These are phyloP conservation scores for Candida maesae DNA, from an alignment of 805 yeast genomes.

Conservation along the genomic window DNA sequence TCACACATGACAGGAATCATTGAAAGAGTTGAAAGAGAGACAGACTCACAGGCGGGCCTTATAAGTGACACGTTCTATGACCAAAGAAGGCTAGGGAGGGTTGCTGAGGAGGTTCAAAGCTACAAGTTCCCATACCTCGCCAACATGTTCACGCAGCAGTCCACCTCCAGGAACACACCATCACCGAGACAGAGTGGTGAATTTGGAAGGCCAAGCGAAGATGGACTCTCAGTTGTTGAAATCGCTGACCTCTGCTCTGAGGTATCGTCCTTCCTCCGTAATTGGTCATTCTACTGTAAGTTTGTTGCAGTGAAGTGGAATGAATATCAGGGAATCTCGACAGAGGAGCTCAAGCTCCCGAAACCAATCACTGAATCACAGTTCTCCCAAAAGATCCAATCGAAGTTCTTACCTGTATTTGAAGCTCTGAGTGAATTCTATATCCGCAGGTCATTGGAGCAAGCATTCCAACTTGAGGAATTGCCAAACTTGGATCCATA, in stretches of 20 bases:
- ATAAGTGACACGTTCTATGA: conserved; percentile 86
- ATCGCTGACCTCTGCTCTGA: conserved; percentile 69
- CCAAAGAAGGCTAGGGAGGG: conserved; percentile 53
- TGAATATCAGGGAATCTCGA: conserved; percentile 32
- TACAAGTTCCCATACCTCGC: conserved; percentile 47
- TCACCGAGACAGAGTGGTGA: conserved; percentile 28
- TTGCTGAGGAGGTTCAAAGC: conserved; percentile 48
- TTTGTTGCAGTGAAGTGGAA: conserved; percentile 71
- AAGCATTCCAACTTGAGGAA: conserved; percentile 76
- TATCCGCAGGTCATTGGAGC: conserved; percentile 73
- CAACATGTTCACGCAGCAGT: conserved; percentile 3
- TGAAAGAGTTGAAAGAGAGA: conserved; percentile 74
- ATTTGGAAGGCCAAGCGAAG: conserved; percentile 29
- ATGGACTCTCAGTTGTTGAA: conserved; percentile 51
- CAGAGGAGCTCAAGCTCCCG: conserved; percentile 40
- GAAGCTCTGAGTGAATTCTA: conserved; percentile 63
- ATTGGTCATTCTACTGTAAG: conserved; percentile 79
- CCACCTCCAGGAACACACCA: conserved; percentile 14
- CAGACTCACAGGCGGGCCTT: conserved; percentile 89
- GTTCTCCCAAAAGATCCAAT: conserved; percentile 51
- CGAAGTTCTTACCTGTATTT: conserved; percentile 55
- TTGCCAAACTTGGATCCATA: conserved; percentile 51
- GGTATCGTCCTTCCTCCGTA: conserved; percentile 69
- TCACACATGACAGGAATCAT: conserved; percentile 62
- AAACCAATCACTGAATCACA: conserved; percentile 48